A percentile compares a stretch with the other conserved stretches of the same genome.
phyloP scores from a whole-genome alignment of 106 monocot genomes.

The Dendrobium catenatum region DNA sequence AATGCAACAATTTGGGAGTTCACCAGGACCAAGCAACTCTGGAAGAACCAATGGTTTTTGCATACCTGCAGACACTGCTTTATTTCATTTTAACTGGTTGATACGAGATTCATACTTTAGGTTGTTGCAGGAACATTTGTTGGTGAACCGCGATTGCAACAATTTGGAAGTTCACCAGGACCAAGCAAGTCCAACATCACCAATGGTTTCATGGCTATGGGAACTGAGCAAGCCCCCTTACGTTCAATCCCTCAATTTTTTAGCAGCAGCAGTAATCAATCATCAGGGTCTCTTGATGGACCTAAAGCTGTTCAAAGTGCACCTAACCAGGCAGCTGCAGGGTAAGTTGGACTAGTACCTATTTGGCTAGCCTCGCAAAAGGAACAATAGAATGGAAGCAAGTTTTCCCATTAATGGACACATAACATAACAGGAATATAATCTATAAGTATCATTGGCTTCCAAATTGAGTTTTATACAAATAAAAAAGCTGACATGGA shows the following conservation, averaged over 20 bases:
- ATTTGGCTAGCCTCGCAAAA: not conserved
- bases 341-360: constrained; percentile 25
- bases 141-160: constrained; percentile 19
- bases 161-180: constrained; percentile 23
- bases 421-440: not conserved
- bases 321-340: constrained; percentile 3
- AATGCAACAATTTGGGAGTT: constrained; percentile 21
- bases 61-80: not conserved
- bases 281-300: constrained; percentile 12
- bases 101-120: not conserved
- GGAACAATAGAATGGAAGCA: not conserved
- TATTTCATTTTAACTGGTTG: not conserved
- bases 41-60: constrained; percentile 2
- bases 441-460: not conserved
- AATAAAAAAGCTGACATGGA: too few species aligned
- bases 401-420: not conserved
- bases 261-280: constrained; percentile 17
- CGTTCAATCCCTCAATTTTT: constrained; percentile 3
- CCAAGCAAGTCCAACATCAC: constrained; percentile 9
- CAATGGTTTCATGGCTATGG: constrained; percentile 14
- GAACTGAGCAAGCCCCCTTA: constrained; percentile 10
- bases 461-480: too few species aligned
- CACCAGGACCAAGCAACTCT: constrained; percentile 8
- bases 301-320: constrained; percentile 8
- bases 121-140: constrained; percentile 29